These are phyloP conservation scores for Apocynum venetum DNA, from an alignment of 257 asterid species.

Conservation along the genomic window DNA sequence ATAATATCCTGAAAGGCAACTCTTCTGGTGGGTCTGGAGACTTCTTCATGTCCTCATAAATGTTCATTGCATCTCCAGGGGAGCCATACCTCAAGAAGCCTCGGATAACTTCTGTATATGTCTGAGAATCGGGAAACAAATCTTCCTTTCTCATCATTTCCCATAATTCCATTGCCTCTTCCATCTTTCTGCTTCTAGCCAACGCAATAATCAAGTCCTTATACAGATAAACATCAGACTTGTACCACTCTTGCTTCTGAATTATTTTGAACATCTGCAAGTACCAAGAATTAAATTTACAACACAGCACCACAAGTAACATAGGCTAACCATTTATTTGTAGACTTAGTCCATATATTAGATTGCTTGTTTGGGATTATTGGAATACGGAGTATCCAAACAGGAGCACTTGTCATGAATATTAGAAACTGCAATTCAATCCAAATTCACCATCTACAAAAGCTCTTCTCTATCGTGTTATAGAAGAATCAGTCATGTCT, in stretches of 20 bases:
- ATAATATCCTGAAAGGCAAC: conserved; percentile 76
- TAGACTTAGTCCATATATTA: neutral
- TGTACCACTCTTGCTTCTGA: conserved; percentile 82
- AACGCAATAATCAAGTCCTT: conserved; percentile 81
- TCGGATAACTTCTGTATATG: conserved; percentile 87
- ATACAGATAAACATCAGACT: conserved; percentile 72
- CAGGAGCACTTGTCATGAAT: neutral
- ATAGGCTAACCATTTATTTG: neutral
- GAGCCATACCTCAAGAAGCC: conserved; percentile 93
- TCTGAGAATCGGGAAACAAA: conserved; percentile 79
- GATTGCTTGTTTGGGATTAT: neutral
- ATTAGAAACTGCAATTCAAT: neutral
- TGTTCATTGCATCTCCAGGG: conserved; percentile 97
- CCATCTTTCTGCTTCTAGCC: conserved; percentile 80
- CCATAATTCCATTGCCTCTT: conserved; percentile 80
- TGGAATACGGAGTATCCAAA: neutral
- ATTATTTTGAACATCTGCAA: conserved; percentile 75
- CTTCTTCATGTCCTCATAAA: conserved; percentile 87
- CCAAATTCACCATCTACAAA: neutral
- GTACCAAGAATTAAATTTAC: neutral
- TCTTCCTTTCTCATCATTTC: conserved; percentile 74
- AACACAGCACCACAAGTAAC: neutral
- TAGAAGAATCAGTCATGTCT: neutral
- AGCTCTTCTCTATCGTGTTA: neutral
- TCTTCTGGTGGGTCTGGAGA: conserved; percentile 93